Evolutionary conservation across 2,329 filamentous ascomycete species (phyloP), one percentile per base, ranked within the genome.

Genomic region (Ascocoryne sarcoides): DNA sequence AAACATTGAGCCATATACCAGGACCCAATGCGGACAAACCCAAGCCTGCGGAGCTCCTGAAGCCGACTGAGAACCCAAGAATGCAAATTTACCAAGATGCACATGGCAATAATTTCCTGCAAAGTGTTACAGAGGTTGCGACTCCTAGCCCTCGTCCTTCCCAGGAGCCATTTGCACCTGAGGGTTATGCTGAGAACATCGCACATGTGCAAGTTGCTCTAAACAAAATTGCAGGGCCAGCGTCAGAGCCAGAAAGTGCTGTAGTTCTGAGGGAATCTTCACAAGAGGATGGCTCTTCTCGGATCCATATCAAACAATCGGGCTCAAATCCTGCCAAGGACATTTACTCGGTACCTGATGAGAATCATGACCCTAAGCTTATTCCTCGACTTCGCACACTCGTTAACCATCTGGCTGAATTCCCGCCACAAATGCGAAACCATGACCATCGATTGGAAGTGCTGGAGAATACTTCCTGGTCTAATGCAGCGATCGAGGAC

Each of bases 381-480:
- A 32, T 55, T 8, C 47, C 50, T 30, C 35, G 46, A 33, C 44
- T 58, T 30, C 43, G 45, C 32, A 44, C 42, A 20, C 43, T 58
- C 17, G 38, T 54, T 12, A 46, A 42, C 23, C 47, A 50, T 19
- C 40, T 54, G 10, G 32, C 48, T 10, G 47, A 51, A 12, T 54
- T 47, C 37, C 53, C 54, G 4, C 48, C 42, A 7, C 51, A 47
- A 20, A 48, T 52, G 14, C 40, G 47, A 16, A 51, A 57, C 14
- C 74, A 87, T 44, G 76, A 76, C 28, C 68, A 73, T 38, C 77
- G 84, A 2, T 60, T 90, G 10, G 79, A 84, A 36, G 65, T 68
- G 40, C 66, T 89, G 4, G 84, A 90, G 60, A 84, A 72, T 37
- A 67, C 73, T 1, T 87, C 82, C 0, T 84, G 87, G 53, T 76